Base-by-base conservation (phyloP, 1,284 basidiomycete species). In the Hypsizygus ulmarius region DNA sequence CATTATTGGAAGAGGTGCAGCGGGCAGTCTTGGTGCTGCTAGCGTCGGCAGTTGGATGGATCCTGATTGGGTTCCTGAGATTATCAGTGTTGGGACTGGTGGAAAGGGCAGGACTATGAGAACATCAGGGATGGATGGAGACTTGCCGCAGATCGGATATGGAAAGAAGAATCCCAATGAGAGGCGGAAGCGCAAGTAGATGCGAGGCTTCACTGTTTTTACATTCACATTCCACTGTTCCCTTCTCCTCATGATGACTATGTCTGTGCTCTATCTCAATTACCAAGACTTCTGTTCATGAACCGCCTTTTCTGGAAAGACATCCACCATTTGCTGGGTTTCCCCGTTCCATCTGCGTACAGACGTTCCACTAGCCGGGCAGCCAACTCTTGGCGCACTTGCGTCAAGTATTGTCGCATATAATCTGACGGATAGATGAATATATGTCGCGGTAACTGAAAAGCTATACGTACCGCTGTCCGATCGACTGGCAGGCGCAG, bases 261-360 rank as follows among this genome's bases (percentile, higher is more conserved):
- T 54, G 41, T 49, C 47, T 35, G 36, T 55, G 43, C 35, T 54
- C 34, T 64, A 51, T 45, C 16, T 67, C 72, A 82, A 59, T 75
- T 77, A 51, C 81, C 84, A 63, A 91, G 67, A 64, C 87, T 90
- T 64, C 91, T 87, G 73, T 91, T 90, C 90, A 94, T 93, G 80
- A 94, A 94, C 36, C 89, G 81, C 64, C 94, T 82, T 79, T 96
- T 97, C 71, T 95, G 95, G 82, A 99, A 99, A 30, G 92, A 89
- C 88, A 99, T 93, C 97, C 97, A 99, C 96, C 96, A 99, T 71
- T 99, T 99, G 78, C 90, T 97, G 1, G 97, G 94, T 64, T 89
- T 93, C 49, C 87, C 85, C 3, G 86, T 83, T 40, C 89, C 81
- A 72, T 95, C 78, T 60, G 86, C 81, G 67, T 98, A 99, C 34